Base-by-base conservation (phyloP, 2,329 filamentous ascomycete species). In the Curvularia spicifera region DNA sequence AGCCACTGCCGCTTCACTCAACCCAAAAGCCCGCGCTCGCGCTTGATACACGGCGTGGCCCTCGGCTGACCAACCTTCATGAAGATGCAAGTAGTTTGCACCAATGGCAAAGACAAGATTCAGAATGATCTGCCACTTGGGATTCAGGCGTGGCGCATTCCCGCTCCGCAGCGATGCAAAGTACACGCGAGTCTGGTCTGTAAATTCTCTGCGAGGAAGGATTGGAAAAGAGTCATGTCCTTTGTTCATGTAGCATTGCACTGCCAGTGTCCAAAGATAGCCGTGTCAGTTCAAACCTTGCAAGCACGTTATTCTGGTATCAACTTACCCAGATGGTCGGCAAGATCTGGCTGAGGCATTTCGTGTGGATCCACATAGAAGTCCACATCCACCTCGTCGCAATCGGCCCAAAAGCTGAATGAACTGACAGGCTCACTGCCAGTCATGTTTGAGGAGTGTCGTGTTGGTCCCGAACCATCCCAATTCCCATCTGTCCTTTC, bases 81-180 rank as follows among this genome's bases (percentile, higher is more conserved):
- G 65, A n/a, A 65, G 68, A 51, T 76, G 69, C n/a, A 72, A 72
- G 48, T 78, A 73, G 52, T 73, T 74, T 37, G 78, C 73, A 4
- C 73, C 78, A n/a, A 80, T 76, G 3, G 78, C 78, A 53, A 80
- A 78, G 1, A 80, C 71, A 26, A 80, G 56, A 40, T 80, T 79
- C 51, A 80, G 39, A 18, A 78, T 78, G 7, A 73, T 74, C 35
- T 75, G 71, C 78, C 78, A 80, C 50, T 68, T 72, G 8, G 53
- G 51, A 39, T 63, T 70, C 3, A 70, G 55, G 4, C 47, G 60
- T 2, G 65, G 61, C 15, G 65, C 55, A 12, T 61, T 68, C 10
- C 65, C 67, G 20, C 51, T 59, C 9, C 66, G 61, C n/a, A 66
- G n/a, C 2, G 63, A 63, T 20, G 55, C 44, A 39, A 71, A 75